Evolutionary conservation across 352 stramenopile species (phyloP).

Genomic region (Phytophthora cactorum): DNA sequence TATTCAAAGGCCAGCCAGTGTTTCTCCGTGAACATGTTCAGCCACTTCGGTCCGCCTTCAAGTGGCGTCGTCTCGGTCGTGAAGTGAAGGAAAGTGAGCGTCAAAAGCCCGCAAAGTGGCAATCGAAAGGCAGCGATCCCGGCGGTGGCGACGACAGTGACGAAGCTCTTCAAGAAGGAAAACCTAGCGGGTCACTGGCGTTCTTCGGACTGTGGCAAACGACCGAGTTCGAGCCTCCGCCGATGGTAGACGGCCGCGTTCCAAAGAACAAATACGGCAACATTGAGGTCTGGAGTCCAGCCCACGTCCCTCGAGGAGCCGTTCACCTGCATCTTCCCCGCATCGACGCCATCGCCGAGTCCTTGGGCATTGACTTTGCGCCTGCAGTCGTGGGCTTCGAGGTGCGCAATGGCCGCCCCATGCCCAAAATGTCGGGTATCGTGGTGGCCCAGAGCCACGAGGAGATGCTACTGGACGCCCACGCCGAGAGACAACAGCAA

Average conservation of each 20-base stretch:
- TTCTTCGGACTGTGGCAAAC: conserved; percentile 89
- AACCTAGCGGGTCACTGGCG: conserved; percentile 19
- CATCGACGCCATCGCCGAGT: conserved; percentile 65
- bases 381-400: conserved; percentile 86
- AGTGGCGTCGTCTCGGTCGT: conserved; percentile 76
- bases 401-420: conserved; percentile 59
- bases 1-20: conserved; percentile 83
- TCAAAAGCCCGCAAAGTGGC: conserved; percentile 63
- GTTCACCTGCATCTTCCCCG: conserved; percentile 70
- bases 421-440: conserved; percentile 79
- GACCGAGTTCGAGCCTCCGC: conserved; percentile 48
- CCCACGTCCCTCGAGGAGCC: conserved; percentile 60
- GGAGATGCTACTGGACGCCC: conserved; percentile 68
- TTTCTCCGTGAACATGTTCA: conserved; percentile 74
- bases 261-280: conserved; percentile 91
- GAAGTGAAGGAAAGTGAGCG: conserved; percentile 61
- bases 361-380: conserved; percentile 83
- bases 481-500: conserved; percentile 65
- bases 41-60: conserved; percentile 56
- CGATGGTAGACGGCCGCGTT: conserved; percentile 64
- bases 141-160: conserved; percentile 27
- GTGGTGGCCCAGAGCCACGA: conserved; percentile 56
- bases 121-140: conserved; percentile 23
- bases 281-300: conserved; percentile 85
- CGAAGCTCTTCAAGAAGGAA: conserved; percentile 5